phyloP scores from a whole-genome alignment of 2,329 filamentous ascomycete species.

The Colletotrichum lindemuthianum region DNA sequence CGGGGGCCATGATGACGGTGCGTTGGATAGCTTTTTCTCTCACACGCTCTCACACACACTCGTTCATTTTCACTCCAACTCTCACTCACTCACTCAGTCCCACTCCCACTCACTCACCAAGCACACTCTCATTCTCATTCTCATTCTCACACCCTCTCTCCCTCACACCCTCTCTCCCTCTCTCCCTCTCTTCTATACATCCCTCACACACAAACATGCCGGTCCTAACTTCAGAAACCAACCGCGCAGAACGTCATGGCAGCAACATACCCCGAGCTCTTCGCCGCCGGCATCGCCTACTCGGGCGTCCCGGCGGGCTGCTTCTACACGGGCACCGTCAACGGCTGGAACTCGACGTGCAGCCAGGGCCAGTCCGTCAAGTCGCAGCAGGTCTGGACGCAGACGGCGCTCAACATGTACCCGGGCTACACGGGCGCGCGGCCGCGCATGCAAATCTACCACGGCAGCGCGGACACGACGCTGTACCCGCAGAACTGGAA shows the following conservation, averaged over 20 bases:
- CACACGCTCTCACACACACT: no score
- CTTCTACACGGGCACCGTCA: constrained; percentile 52
- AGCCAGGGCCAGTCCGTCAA: constrained; percentile 55
- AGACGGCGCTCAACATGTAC: constrained; percentile 57
- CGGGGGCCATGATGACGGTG: constrained; percentile 62
- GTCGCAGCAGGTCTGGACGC: constrained; percentile 59
- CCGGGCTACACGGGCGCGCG: constrained; percentile 59
- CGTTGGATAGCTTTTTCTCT: constrained; percentile 12
- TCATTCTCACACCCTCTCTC: not conserved
- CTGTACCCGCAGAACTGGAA: constrained; percentile 64
- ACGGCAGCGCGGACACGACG: constrained; percentile 62
- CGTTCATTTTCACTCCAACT: no score
- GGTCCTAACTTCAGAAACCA: not conserved
- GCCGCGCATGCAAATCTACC: constrained; percentile 67
- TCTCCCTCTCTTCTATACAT: not conserved
- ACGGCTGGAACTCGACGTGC: constrained; percentile 63
- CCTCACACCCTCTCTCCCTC: no score
- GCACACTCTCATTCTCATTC: not conserved
- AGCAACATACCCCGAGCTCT: constrained; percentile 58
- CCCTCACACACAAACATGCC: not conserved
- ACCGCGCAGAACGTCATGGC: constrained; percentile 53
- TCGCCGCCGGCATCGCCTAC: constrained; percentile 55
- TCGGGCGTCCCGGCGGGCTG: constrained; percentile 57
- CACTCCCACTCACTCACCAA: not conserved
- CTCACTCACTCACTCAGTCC: not conserved